Base-by-base conservation (phyloP, 2,329 filamentous ascomycete genomes). In the Sporothrix humicola region DNA sequence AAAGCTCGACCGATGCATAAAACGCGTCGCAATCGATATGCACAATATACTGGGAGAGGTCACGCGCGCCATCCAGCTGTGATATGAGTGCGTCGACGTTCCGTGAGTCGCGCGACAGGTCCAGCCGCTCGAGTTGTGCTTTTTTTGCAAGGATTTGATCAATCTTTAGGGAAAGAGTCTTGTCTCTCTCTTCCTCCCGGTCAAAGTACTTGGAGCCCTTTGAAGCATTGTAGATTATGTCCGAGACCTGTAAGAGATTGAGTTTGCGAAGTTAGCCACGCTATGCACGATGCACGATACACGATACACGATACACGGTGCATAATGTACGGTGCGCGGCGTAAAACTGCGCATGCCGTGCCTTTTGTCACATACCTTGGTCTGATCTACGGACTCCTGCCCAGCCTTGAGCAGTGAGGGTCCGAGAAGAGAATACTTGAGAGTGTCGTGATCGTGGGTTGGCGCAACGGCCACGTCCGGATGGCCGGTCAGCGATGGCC, bases 11-110 rank as follows among this genome's bases (percentile, higher is more conserved):
- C 0, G 96, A 94, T 0, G 96, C 96, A 79, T 96, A 99, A 82
- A 99, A 99, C 17, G 96, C 96, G 84, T 99, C 96, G 82, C 96
- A 98, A 81, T 99, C 96, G 66, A 98, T 88, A 80, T 99, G 96
- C 0, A 98, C 92, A 31, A 98, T 89, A 73, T 89, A 86, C 80
- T 98, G 96, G 0, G 91, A 91, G 50, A 99, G 84, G 79, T 98
- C 95, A 65, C 96, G 88, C 0, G 87, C 86, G 8, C 90, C 80
- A 79, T 99, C 96, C 23, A 98, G 87, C 78, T 95, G 90, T 0
- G 90, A 86, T 71, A 98, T 91, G 75, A 93, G 90, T 75, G 93
- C 90, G 80, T 98, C 95, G 23, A 93, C 94, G 73, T 89, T 89
- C 61, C 92, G 90, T 44, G 92, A 82, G 74, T 97, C 92, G 46